Conservation (phyloP, 108 stramenopile species). For the Skeletonema potamos region DNA sequence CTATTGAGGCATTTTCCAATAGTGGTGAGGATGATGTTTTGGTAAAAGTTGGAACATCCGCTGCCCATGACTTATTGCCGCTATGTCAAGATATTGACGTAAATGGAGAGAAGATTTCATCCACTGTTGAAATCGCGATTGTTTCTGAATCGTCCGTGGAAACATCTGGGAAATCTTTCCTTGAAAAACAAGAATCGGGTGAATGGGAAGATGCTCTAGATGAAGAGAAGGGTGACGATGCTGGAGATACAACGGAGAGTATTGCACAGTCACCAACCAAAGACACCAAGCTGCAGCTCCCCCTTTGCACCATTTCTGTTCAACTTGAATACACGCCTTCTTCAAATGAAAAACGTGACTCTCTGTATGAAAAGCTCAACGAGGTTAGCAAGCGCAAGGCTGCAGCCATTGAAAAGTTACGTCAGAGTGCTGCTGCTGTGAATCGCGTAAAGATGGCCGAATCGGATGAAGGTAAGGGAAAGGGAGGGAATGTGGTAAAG, state of each 20-base stretch:
- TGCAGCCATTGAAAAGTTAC: slow-evolving; percentile 58
- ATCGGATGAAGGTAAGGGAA: slow-evolving; percentile 10
- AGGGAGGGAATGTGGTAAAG: slow-evolving; percentile 60
- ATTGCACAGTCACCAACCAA: neutral
- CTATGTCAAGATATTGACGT: slow-evolving; percentile 38
- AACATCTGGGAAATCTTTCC: neutral
- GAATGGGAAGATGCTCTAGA: slow-evolving; percentile 7
- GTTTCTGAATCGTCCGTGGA: slow-evolving; percentile 17
- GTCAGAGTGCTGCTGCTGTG: slow-evolving; percentile 55
- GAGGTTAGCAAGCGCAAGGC: slow-evolving; percentile 75
- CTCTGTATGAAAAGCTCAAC: slow-evolving; percentile 74
- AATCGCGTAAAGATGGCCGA: slow-evolving; percentile 43
- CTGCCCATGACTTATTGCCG: slow-evolving; percentile 60
- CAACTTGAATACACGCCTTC: slow-evolving; percentile 75
- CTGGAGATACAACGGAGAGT: neutral
- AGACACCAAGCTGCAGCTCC: slow-evolving; percentile 22
- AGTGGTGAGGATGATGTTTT: slow-evolving; percentile 30
- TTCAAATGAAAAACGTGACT: slow-evolving; percentile 66
- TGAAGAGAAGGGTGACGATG: slow-evolving; percentile 3
- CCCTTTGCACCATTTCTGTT: slow-evolving; percentile 59
- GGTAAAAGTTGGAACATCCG: slow-evolving; percentile 53
- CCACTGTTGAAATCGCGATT: slow-evolving; percentile 59
- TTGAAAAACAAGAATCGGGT: slow-evolving; percentile 8
- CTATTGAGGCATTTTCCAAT: slow-evolving; percentile 51
- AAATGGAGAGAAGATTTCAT: slow-evolving; percentile 33